Evolutionary conservation across 2,329 filamentous ascomycete species (phyloP), one percentile per base, ranked within the genome.

Genomic region (Xylariaceae sp.): DNA sequence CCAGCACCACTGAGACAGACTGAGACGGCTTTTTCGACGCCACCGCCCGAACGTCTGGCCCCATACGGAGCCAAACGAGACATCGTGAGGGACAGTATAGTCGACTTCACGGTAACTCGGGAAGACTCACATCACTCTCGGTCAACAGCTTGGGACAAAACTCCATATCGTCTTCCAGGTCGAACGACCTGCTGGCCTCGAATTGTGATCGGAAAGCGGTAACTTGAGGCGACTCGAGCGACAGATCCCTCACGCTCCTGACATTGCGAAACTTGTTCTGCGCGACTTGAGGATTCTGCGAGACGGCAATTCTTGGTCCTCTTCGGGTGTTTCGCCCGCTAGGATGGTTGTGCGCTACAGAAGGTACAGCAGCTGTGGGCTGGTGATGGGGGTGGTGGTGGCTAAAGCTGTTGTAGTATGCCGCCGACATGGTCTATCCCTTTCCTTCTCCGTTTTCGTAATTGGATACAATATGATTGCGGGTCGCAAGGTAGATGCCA

Each of bases 61-160:
- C 21, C 6, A 29, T 13, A 19, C 35, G 12, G 13, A 9, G 28
- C 29, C 21, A 31, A 18, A n/a, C 12, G 23, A 23, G n/a, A n/a
- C n/a, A n/a, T n/a, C n/a, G n/a, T n/a, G n/a, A n/a, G n/a, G n/a
- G n/a, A 31, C 26, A 40, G 31, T 41, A 34, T 14, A 41, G 38
- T 29, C 27, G 13, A 31, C 17, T 28, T 23, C 12, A 28, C 9
- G 33, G 33, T 28, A 41, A 32, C 15, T 13, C 24, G 38, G 31
- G 21, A 27, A 32, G 34, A 78, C 76, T 76, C 81, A 95, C 88
- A 79, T 95, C 88, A 66, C 78, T 88, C 68, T 96, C 89, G 24
- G 88, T 94, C 69, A 97, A 72, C 53, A 97, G 76, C 61, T 83
- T 81, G 48, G 90, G 90, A 67, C 89, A 96, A 66, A 97, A 97